Evolutionary conservation across 2,329 filamentous ascomycete genomes (phyloP).

Genomic region (Aureobasidium namibiae): DNA sequence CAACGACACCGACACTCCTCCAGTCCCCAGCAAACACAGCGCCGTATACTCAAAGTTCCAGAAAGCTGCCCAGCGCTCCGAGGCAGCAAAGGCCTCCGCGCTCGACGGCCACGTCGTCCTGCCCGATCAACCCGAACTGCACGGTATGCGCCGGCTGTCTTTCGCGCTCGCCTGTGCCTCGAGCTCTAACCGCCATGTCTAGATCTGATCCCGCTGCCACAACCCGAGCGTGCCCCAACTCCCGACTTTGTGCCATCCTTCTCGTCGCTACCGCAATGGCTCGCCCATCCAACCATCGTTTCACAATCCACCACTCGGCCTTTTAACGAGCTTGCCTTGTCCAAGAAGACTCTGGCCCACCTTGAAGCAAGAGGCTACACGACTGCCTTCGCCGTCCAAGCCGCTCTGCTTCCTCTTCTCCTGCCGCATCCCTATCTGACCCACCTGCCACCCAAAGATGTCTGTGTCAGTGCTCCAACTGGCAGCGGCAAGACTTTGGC

Average conservation of each 20-base stretch:
- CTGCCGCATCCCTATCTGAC: slow-evolving; percentile 48
- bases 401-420: slow-evolving; percentile 70
- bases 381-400: slow-evolving; percentile 71
- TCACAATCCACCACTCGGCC: slow-evolving; percentile 50
- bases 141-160: slow-evolving; percentile 30
- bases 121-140: slow-evolving; percentile 36
- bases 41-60: slow-evolving; percentile 38
- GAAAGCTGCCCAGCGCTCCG: slow-evolving; percentile 22
- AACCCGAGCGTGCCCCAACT: slow-evolving; percentile 57
- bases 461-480: slow-evolving; percentile 86
- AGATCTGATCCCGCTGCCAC: slow-evolving; percentile 73
- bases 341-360: slow-evolving; percentile 49
- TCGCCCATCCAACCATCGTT: slow-evolving; percentile 65
- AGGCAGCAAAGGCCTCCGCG: slow-evolving; percentile 14
- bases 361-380: slow-evolving; percentile 62
- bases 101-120: slow-evolving; percentile 20
- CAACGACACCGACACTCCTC: not conserved
- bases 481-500: slow-evolving; percentile 93
- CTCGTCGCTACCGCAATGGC: slow-evolving; percentile 72
- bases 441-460: slow-evolving; percentile 58
- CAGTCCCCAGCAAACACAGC: slow-evolving; percentile 24
- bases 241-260: slow-evolving; percentile 56
- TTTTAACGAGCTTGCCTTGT: slow-evolving; percentile 59
- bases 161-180: not conserved
- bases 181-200: slow-evolving; percentile 13